Evolutionary conservation across 2,329 filamentous ascomycete genomes (phyloP).

Genomic region (Fusarium redolens): DNA sequence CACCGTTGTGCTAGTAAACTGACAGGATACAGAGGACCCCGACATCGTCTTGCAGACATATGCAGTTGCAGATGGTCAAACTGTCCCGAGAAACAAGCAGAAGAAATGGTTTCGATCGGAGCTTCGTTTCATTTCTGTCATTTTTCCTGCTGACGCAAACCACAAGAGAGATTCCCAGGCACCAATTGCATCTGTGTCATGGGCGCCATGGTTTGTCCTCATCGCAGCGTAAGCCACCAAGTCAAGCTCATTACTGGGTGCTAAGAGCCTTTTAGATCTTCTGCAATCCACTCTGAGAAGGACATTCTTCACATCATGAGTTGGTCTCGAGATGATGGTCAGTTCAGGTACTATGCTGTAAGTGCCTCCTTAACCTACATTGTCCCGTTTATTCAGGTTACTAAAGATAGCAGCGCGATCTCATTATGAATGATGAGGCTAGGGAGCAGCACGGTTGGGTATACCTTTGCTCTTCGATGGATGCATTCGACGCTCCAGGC

Average conservation of each 20-base stretch:
- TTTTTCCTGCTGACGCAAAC: neutral
- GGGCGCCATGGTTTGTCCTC: neutral
- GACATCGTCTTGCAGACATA: neutral
- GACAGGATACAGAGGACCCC: neutral
- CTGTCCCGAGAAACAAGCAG: neutral
- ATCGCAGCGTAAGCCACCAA: neutral
- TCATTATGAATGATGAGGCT: neutral
- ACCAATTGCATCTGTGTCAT: neutral
- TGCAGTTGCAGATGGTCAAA: constrained; percentile 2
- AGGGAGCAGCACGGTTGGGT: neutral
- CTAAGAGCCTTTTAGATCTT: neutral
- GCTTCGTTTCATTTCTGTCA: neutral
- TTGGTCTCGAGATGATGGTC: neutral
- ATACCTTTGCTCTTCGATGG: constrained; percentile 3
- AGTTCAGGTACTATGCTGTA: constrained; percentile 1
- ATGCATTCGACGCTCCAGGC: neutral
- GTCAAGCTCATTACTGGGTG: neutral
- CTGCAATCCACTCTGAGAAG: neutral
- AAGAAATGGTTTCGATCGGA: neutral
- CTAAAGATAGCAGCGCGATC: neutral
- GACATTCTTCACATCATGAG: constrained; percentile 2
- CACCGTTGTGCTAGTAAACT: too few relatives aligned
- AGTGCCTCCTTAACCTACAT: neutral
- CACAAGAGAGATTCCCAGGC: neutral
- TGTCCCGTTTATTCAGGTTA: too few relatives aligned